These are phyloP conservation scores for Phytophthora pisi DNA, from an alignment of 352 stramenopile genomes.

Conservation along the genomic window DNA sequence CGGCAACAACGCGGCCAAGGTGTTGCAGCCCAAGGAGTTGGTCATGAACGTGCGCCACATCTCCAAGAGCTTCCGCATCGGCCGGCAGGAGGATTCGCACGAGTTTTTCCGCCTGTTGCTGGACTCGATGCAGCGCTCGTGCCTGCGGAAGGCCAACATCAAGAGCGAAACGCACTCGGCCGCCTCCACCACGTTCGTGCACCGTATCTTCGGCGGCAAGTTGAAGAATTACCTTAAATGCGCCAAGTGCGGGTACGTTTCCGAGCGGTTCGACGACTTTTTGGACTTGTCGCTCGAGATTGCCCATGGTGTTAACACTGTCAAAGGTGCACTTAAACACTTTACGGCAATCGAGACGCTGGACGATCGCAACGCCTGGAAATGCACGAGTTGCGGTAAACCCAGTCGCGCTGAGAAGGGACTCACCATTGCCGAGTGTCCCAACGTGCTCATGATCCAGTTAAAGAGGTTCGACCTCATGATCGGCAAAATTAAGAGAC, in stretches of 20 bases:
- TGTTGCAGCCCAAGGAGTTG: constrained; percentile 80
- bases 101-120: constrained; percentile 92
- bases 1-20: constrained; percentile 37
- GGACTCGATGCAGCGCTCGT: constrained; percentile 85
- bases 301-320: constrained; percentile 67
- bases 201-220: constrained; percentile 87
- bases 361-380: constrained; percentile 87
- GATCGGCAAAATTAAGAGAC: constrained; percentile 90
- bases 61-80: constrained; percentile 88
- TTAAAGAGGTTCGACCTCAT: constrained; percentile 91
- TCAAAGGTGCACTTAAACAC: constrained; percentile 78
- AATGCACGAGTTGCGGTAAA: constrained; percentile 83
- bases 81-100: constrained; percentile 91
- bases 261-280: constrained; percentile 85
- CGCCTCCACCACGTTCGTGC: constrained; percentile 78
- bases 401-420: constrained; percentile 81
- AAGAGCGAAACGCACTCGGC: constrained; percentile 67
- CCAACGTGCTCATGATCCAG: constrained; percentile 90
- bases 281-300: constrained; percentile 92
- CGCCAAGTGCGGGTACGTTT: constrained; percentile 81
- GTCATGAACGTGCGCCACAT: constrained; percentile 88
- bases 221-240: constrained; percentile 87
- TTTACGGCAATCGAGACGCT: constrained; percentile 87
- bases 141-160: constrained; percentile 71
- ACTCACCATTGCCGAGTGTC: constrained; percentile 77